Base-by-base conservation (phyloP, 257 asterid species). In the Rauvolfia tetraphylla region DNA sequence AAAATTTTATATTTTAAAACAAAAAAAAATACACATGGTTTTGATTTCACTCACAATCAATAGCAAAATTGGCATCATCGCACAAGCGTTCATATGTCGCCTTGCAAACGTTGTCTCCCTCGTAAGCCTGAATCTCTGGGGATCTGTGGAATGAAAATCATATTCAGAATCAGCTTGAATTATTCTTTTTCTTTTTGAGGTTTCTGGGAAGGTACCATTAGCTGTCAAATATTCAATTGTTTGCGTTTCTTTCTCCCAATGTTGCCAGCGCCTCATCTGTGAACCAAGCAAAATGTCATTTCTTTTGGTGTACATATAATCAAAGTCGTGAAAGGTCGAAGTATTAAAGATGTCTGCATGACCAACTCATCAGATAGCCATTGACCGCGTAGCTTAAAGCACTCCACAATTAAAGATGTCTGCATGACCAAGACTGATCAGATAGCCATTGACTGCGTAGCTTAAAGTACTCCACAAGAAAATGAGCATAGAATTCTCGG, bases 161-260 rank as follows among this genome's bases (percentile, higher is more conserved):
- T 46, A 46, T 46, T 46, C 14, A 46, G 8, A 42, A 58, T 27
- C 22, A 73, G 33, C 38, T 74, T 59, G 31, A 12, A 25, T 49
- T 49, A 3, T 44, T 42, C n/a, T 41, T 22, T 0, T 54, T 7
- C 36, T 5, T 1, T 57, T 18, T 7, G 3, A 31, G 36, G 20
- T 20, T 69, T 25, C 8, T 41, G 46, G 4, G 46, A 41, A 49
- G 33, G 17, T 83, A 92, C 97, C 97, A 54, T 90, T 90, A 79
- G 88, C 92, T 48, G 85, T 90, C 88, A 85, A 82, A 56, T 90
- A 90, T 65, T 90, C 96, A 20, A 84, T 78, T 2, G 91, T 88
- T 73, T 86, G 91, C 14, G 96, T 90, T 79, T 89, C 96, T 75
- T 81, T 83, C 79, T 92, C 97, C 97, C 97, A 92, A n/a, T 48